These are phyloP conservation scores for Uromyces viciae-fabae DNA, from an alignment of 1,284 basidiomycete genomes.

Conservation along the genomic window DNA sequence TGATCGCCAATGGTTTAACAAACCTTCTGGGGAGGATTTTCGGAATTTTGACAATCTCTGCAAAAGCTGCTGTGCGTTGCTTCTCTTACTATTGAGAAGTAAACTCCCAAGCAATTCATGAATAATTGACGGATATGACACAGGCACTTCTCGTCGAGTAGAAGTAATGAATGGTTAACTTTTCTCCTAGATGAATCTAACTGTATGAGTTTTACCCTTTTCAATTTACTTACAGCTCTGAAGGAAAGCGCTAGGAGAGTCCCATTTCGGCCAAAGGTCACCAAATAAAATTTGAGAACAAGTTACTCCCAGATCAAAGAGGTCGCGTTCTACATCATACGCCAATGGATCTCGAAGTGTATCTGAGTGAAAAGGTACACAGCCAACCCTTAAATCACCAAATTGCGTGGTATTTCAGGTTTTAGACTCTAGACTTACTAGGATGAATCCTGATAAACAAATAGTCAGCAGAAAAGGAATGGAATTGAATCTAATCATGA, in stretches of 20 bases:
- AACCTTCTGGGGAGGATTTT: background rate
- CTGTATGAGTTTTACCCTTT: too few species aligned
- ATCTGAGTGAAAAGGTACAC: constrained; percentile 47
- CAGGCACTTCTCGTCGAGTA: constrained; percentile 10
- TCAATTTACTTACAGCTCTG: constrained; percentile 31
- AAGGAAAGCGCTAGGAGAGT: constrained; percentile 17
- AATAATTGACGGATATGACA: constrained; percentile 30
- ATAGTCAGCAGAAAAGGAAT: background rate
- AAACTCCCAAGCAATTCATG: constrained; percentile 29
- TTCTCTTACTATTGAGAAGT: constrained; percentile 23
- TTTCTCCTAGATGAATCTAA: too few species aligned
- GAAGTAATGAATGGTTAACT: background rate
- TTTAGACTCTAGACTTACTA: constrained; percentile 5
- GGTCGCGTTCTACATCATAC: constrained; percentile 52
- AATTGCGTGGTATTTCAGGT: background rate
- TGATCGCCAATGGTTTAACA: background rate
- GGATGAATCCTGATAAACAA: constrained; percentile 22
- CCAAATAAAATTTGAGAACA: constrained; percentile 53
- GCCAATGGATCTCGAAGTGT: constrained; percentile 49
- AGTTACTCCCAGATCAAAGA: constrained; percentile 53
- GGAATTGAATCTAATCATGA: background rate
- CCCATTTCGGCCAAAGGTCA: constrained; percentile 30
- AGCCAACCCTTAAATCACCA: background rate
- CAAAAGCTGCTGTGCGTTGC: constrained; percentile 16
- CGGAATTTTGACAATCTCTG: constrained; percentile 8